Percentiles rank a stretch among this genome's conserved stretches.
Conservation (phyloP, 805 yeast species). For the Blastobotrys attinorum region DNA sequence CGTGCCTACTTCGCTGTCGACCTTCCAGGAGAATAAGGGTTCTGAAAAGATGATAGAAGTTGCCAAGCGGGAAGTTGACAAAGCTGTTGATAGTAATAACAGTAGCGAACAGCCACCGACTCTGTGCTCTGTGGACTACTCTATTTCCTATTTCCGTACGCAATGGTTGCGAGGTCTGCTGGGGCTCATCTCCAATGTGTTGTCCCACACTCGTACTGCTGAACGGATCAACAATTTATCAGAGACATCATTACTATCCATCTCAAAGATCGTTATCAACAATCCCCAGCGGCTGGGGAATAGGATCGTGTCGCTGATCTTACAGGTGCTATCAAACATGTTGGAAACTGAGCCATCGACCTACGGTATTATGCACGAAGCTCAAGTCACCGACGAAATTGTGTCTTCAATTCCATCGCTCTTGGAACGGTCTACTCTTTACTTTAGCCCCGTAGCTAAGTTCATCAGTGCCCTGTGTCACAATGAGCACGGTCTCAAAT, state of each 20-base stretch:
- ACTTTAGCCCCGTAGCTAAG: slow-evolving; percentile 59
- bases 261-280: slow-evolving; percentile 50
- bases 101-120: slow-evolving; percentile 35
- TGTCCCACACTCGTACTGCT: slow-evolving; percentile 62
- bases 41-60: slow-evolving; percentile 52
- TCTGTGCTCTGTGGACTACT: slow-evolving; percentile 36
- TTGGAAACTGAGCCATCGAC: slow-evolving; percentile 91
- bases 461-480: slow-evolving; percentile 77
- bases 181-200: slow-evolving; percentile 53
- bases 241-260: slow-evolving; percentile 68
- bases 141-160: slow-evolving; percentile 21
- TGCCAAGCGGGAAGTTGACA: slow-evolving; percentile 54
- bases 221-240: slow-evolving; percentile 78
- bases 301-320: slow-evolving; percentile 47
- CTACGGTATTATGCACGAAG: slow-evolving; percentile 68
- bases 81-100: slow-evolving; percentile 35
- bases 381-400: slow-evolving; percentile 60
- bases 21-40: slow-evolving; percentile 62
- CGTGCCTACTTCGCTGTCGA: slow-evolving; percentile 40
- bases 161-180: slow-evolving; percentile 49
- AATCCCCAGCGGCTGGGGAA: slow-evolving; percentile 62
- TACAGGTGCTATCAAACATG: slow-evolving; percentile 60
- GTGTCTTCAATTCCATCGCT: slow-evolving; percentile 49
- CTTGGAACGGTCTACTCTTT: slow-evolving; percentile 44
- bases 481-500: slow-evolving; percentile 60